Conservation (phyloP, 2,329 filamentous ascomycete species). For the Sporothrix protearum region DNA sequence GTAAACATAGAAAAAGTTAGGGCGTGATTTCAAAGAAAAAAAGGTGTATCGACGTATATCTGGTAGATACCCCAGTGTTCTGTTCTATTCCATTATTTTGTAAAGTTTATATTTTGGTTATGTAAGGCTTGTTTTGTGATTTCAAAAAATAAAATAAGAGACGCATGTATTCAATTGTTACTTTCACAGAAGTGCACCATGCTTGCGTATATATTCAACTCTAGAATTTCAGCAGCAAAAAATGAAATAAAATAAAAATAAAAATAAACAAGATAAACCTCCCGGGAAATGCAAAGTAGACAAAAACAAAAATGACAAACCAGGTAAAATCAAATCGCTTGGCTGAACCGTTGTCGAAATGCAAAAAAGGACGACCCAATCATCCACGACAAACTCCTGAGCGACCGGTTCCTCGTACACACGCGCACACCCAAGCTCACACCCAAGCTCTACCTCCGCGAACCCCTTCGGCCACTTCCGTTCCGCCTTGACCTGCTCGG, state of each 20-base stretch:
- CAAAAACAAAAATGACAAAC: background rate
- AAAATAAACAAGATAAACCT: too few relatives aligned
- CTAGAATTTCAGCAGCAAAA: background rate
- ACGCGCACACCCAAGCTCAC: too few relatives aligned
- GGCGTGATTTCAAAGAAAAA: background rate
- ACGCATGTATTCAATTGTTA: background rate
- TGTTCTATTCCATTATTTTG: background rate
- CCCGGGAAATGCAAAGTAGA: background rate
- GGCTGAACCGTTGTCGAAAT: background rate
- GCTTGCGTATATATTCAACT: background rate
- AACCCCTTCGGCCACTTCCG: background rate
- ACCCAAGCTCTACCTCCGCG: background rate
- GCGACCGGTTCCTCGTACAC: background rate
- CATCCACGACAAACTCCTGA: background rate
- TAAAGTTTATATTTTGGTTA: background rate
- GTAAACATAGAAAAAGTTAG: background rate
- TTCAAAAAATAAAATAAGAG: background rate
- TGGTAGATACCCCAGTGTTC: background rate
- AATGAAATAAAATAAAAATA: background rate
- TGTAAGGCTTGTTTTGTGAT: background rate
- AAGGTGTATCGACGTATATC: conserved; percentile 1
- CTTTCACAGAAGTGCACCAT: background rate
- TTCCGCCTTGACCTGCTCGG: background rate
- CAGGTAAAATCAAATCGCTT: background rate
- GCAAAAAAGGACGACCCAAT: background rate